Evolutionary conservation across 768 basidiomycete genomes (phyloP).

Genomic region (Mycena metata): DNA sequence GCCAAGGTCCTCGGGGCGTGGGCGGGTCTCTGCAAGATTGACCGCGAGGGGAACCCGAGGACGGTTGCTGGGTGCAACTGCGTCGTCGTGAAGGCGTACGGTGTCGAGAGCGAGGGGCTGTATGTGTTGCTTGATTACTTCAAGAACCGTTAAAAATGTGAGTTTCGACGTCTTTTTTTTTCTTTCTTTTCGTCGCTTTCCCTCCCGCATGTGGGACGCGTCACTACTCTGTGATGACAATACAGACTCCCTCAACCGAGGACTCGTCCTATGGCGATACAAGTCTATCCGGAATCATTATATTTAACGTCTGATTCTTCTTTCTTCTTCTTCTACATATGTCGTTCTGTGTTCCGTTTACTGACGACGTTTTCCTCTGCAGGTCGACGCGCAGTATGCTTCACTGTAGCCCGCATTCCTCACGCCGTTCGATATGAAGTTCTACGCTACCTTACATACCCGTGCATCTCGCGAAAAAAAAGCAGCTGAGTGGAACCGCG

Average conservation of each 20-base stretch:
- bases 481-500: no score
- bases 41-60: slow-evolving; percentile 97
- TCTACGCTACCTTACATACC: no score
- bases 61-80: slow-evolving; percentile 95
- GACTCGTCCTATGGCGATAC: slow-evolving; percentile 75
- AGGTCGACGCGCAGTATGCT: no score
- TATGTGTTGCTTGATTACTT: slow-evolving; percentile 96
- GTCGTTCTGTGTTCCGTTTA: no score
- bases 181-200: slow-evolving; percentile 23
- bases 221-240: slow-evolving; percentile 72
- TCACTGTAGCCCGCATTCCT: no score
- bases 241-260: slow-evolving; percentile 95
- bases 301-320: slow-evolving; percentile 73
- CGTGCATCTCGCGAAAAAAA: no score
- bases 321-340: slow-evolving; percentile 16
- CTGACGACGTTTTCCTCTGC: no score
- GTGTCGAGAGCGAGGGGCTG: slow-evolving; percentile 93
- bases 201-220: neutral
- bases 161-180: slow-evolving; percentile 46
- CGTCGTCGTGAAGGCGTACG: slow-evolving; percentile 99
- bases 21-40: slow-evolving; percentile 99
- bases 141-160: slow-evolving; percentile 75
- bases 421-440: no score
- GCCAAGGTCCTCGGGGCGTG: slow-evolving; percentile 98
- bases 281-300: slow-evolving; percentile 93